Evolutionary conservation across 345 rosid species (phyloP), one percentile per base, ranked within the genome.

Genomic region (Limnanthes douglasii): DNA sequence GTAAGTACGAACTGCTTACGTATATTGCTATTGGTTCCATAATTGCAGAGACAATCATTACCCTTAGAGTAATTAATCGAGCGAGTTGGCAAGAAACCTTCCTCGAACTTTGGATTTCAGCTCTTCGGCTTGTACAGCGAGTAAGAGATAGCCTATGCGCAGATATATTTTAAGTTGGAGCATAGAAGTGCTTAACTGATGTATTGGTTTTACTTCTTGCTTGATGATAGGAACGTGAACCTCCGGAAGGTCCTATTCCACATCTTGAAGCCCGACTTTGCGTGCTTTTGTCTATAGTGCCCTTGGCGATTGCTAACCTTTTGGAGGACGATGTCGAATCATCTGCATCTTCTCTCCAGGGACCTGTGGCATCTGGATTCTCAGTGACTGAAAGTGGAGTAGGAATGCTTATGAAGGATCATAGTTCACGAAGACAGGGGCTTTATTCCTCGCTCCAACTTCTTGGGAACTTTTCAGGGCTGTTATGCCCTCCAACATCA

Each of bases 51-150:
- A 50, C 40, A 12, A 68, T 64, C 39, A 50, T 34, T 48, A 19
- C 70, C 5, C 75, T 75, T 34, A 61, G 33, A 54, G 64, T 57
- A 27, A 40, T 64, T 31, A 70, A 75, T 35, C 65, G 35, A 44
- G 75, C 84, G 44, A 70, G 72, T 60, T 75, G 86, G 86, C 66
- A 75, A 37, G 86, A 75, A 40, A 65, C 86, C 21, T 75, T 75
- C 56, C 50, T 75, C 22, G 73, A 75, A 4, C 80, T 75, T 30
- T 75, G 86, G 86, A 39, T 68, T 60, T 68, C 86, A 37, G 86
- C 73, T 29, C 79, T 75, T 41, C 76, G 77, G 21, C 80, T 75
- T 52, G 86, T 75, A 44, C 76, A 75, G 43, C 57, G 86, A 58
- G 86, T 75, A 34, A 50, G 53, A 55, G 69, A 39, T 46, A 25